phyloP scores from a whole-genome alignment of 805 yeast species.

The Saturnispora diversa region DNA sequence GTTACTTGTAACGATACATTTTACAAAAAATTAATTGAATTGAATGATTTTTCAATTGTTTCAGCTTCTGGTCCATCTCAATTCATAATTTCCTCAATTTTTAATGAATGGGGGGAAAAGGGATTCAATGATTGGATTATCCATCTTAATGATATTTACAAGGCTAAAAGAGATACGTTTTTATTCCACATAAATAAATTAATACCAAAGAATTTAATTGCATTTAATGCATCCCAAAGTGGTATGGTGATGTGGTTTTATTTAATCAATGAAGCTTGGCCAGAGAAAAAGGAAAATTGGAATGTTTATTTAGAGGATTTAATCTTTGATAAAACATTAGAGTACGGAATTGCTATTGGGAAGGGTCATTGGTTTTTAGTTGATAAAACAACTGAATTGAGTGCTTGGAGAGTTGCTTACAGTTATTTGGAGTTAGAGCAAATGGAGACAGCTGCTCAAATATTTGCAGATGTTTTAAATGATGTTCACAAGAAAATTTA shows the following conservation, averaged over 20 bases:
- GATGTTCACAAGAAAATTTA: slow-evolving; percentile 16
- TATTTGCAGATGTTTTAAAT: slow-evolving; percentile 22
- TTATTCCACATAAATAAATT: slow-evolving; percentile 41
- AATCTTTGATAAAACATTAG: slow-evolving; percentile 19
- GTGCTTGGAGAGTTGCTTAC: slow-evolving; percentile 29
- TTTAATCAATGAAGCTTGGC: slow-evolving; percentile 33
- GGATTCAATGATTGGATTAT: slow-evolving; percentile 72
- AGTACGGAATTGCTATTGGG: slow-evolving; percentile 25
- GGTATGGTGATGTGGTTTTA: slow-evolving; percentile 40
- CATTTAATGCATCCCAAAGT: slow-evolving; percentile 35
- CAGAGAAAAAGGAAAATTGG: slow-evolving; percentile 33
- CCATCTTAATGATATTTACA: slow-evolving; percentile 52
- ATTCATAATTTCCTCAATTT: slow-evolving; percentile 46
- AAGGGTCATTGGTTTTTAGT: slow-evolving; percentile 32
- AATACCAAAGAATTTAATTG: slow-evolving; percentile 37
- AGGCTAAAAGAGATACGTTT: slow-evolving; percentile 53
- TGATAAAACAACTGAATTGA: slow-evolving; percentile 14
- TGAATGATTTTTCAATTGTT: slow-evolving; percentile 66
- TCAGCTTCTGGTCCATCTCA: slow-evolving; percentile 70
- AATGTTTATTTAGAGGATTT: slow-evolving; percentile 25
- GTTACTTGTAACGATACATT: slow-evolving; percentile 54
- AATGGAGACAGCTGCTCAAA: slow-evolving; percentile 22
- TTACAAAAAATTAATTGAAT: slow-evolving; percentile 44
- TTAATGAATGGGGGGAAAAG: slow-evolving; percentile 47
- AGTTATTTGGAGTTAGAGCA: slow-evolving; percentile 24